Base-by-base conservation (phyloP, 345 rosid genomes). In the Odontarrhena argentea region DNA sequence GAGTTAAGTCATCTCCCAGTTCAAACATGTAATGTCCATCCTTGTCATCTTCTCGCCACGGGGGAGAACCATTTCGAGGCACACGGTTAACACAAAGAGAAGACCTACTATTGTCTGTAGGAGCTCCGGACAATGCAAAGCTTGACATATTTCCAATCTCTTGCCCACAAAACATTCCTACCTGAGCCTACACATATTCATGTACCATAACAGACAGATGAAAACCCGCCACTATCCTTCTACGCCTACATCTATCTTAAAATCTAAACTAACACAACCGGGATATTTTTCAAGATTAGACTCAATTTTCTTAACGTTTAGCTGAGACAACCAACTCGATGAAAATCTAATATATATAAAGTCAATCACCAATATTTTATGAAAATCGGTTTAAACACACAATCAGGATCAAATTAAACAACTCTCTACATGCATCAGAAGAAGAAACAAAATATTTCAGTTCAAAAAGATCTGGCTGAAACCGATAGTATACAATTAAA, bases 21-120 rank as follows among this genome's bases (percentile, higher is more conserved):
- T 86, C 94, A 88, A 92, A 92, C 92, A 83, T 85, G 88, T 84
- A 92, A 92, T 92, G 98, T 46, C 96, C 96, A 84, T 91, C 96
- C 74, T 88, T 91, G 91, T 91, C 96, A 83, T 91, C 96, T 75
- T 86, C 97, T 72, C 96, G 77, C 92, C 88, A 79, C 26, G 92
- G 96, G 73, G 97, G 88, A 26, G 96, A 87, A 77, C 82, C 87
- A 82, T 80, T 88, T 81, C 81, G 84, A 76, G 77, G 85, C 55
- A 75, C 87, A 79, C 70, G 84, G 64, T 84, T 86, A 51, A 79
- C 77, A 77, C 52, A 74, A 49, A 74, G 51, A 52, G 80, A 66
- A 68, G 69, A 22, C 72, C 70, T 80, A 80, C 74, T 76, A 77
- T 80, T 71, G 73, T 80, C 78, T 62, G 74, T 24, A 62, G 70